Evolutionary conservation across 2,329 filamentous ascomycete species (phyloP), one percentile per base, ranked within the genome.

Genomic region (Aurifilum marmelostoma): DNA sequence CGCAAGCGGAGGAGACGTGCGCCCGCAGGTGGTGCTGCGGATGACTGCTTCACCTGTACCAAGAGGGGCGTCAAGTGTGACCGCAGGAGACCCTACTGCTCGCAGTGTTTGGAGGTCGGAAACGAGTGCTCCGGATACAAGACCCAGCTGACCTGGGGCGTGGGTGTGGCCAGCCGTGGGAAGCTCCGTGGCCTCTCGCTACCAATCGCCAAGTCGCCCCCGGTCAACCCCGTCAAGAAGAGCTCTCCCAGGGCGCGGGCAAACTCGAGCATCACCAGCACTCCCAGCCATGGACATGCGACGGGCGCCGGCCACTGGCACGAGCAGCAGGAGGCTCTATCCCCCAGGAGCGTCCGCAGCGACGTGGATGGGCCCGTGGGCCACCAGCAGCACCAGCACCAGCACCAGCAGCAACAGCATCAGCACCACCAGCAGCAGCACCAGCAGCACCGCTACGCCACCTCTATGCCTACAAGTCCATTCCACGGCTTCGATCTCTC

Each of bases 51-150:
- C 79, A 90, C 94, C 58, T 99, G 95, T 83, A 88, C 90, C 74
- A 96, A 94, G 82, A 89, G 92, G 77, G 90, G 89, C 75, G 85
- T 91, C 72, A 92, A 93, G 80, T 99, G 95, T 83, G 95, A 98
- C 81, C 90, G 95, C 75, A 89, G 93, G 77, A 88, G 95, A 75
- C 95, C 95, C 11, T 98, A 97, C 81, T 98, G 96, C 82, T 94
- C 94, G 59, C 94, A 94, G 81, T 99, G 95, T 80, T 87, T 98
- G 72, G 93, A 97, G 75, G 87, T 93, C 73, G 94, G 94, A 73
- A 94, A 93, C 78, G 94, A 97, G 77, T 98, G 95, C 82, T 94
- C 93, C 37, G 95, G 95, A 70, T 98, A 98, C 85, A 97, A 97
- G 83, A 98, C 95, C 21, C 94, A 95, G 75, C 85, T 98, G 80